Percentiles rank a stretch among this genome's conserved stretches.
Conservation (phyloP, 768 basidiomycete genomes). For the Mycena albidolilacea region DNA sequence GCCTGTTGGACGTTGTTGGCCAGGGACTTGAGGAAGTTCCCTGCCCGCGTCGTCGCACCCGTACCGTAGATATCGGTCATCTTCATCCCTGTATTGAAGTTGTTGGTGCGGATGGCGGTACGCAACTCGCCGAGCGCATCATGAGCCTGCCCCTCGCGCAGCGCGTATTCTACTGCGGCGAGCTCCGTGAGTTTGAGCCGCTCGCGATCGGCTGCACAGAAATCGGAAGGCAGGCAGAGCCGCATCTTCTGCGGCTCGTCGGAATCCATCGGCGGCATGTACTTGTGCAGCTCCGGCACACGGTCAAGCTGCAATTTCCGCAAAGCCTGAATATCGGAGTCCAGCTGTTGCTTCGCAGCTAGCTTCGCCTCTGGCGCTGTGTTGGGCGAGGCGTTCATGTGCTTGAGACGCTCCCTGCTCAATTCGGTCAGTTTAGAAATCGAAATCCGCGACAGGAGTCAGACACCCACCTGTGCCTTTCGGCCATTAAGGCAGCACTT, state of each 20-base stretch:
- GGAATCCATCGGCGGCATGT: too few species aligned
- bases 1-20: too few species aligned
- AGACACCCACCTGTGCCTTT: background rate
- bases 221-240: background rate
- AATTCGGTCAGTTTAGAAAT: background rate
- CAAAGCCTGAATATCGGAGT: too few species aligned
- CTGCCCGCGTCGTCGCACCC: constrained; percentile 43
- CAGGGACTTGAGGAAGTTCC: constrained; percentile 49
- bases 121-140: background rate
- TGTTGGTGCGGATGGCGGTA: background rate
- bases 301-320: too few species aligned
- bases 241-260: background rate
- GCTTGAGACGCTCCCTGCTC: too few species aligned
- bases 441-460: background rate
- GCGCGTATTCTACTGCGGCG: background rate
- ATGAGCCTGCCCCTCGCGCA: constrained; percentile 10
- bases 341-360: too few species aligned
- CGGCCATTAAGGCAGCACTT: background rate
- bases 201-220: background rate
- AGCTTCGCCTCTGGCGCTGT: too few species aligned
- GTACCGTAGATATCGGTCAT: background rate
- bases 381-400: too few species aligned
- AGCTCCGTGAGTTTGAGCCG: background rate
- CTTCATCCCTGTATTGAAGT: background rate
- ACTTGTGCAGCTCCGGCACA: too few species aligned